Conservation (phyloP, 768 basidiomycete species). For the Tulasnella sp. region DNA sequence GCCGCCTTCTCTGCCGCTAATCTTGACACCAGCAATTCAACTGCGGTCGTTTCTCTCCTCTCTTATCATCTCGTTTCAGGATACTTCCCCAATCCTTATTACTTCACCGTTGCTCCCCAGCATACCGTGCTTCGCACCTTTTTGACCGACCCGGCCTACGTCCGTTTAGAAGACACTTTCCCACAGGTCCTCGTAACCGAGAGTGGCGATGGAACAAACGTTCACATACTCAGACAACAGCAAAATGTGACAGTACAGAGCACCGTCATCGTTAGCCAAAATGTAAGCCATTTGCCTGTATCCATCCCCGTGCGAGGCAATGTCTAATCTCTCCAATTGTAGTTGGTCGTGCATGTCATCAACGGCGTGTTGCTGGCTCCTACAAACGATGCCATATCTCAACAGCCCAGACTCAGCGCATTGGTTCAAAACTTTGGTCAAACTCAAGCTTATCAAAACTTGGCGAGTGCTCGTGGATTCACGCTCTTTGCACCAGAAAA, state of each 20-base stretch:
- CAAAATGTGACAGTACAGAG: slow-evolving; percentile 29
- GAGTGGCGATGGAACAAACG: slow-evolving; percentile 27
- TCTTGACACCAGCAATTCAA: slow-evolving; percentile 26
- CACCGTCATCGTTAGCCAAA: slow-evolving; percentile 29
- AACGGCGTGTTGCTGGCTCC: slow-evolving; percentile 42
- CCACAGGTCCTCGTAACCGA: slow-evolving; percentile 45
- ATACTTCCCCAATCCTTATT: slow-evolving; percentile 32
- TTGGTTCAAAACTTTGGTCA: slow-evolving; percentile 27
- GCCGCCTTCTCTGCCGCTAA: slow-evolving; percentile 23
- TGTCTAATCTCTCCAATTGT: not conserved
- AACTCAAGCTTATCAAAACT: slow-evolving; percentile 28
- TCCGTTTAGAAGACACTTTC: slow-evolving; percentile 44
- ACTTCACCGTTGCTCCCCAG: slow-evolving; percentile 34
- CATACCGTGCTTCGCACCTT: slow-evolving; percentile 52
- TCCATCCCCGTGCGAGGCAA: not conserved
- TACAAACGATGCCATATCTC: slow-evolving; percentile 38
- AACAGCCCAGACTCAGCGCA: slow-evolving; percentile 32
- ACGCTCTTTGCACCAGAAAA: slow-evolving; percentile 58
- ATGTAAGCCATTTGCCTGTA: slow-evolving; percentile 17
- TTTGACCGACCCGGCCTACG: slow-evolving; percentile 36
- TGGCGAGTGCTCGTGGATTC: slow-evolving; percentile 37
- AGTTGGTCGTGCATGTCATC: slow-evolving; percentile 36
- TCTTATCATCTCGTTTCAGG: slow-evolving; percentile 47
- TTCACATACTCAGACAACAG: slow-evolving; percentile 35
- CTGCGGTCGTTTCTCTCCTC: slow-evolving; percentile 35